These are phyloP conservation scores for Picea abies DNA, from an alignment of 83 land plant genomes.

Conservation along the genomic window DNA sequence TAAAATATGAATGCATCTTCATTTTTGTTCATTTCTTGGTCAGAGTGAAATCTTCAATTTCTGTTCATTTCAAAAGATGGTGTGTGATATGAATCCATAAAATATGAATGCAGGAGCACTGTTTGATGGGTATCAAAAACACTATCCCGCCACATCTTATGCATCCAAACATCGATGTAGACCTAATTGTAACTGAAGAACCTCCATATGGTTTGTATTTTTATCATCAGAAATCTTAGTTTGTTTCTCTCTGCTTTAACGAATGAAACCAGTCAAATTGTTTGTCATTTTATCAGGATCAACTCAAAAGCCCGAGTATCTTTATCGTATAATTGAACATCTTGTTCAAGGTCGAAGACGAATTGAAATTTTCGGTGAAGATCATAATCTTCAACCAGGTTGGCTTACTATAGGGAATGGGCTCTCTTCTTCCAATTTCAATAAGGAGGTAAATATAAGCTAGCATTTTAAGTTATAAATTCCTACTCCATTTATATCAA, in stretches of 20 bases:
- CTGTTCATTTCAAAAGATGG: neutral
- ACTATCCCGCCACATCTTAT: conserved; percentile 48
- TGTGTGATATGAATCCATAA: neutral
- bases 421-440: conserved; percentile 53
- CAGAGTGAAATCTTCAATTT: neutral
- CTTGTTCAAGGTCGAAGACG: conserved; percentile 53
- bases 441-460: conserved; percentile 28
- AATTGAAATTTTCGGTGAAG: conserved; percentile 56
- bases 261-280: neutral
- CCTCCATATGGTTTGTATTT: conserved; percentile 46
- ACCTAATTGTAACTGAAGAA: conserved; percentile 49
- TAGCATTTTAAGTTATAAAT: too few relatives aligned
- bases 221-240: neutral
- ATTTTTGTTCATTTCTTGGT: neutral
- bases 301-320: conserved; percentile 50
- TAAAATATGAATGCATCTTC: conserved; percentile 1
- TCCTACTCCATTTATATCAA: too few relatives aligned
- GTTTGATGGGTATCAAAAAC: conserved; percentile 58
- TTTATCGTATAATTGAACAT: conserved; percentile 60
- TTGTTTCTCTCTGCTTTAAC: neutral
- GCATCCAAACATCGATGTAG: conserved; percentile 59
- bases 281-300: conserved; percentile 24
- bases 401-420: conserved; percentile 57
- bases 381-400: conserved; percentile 53
- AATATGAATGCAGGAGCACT: conserved; percentile 44